Evolutionary conservation across 2,329 filamentous ascomycete species (phyloP), one percentile per base, ranked within the genome.

Genomic region (Aspergillus sp.): DNA sequence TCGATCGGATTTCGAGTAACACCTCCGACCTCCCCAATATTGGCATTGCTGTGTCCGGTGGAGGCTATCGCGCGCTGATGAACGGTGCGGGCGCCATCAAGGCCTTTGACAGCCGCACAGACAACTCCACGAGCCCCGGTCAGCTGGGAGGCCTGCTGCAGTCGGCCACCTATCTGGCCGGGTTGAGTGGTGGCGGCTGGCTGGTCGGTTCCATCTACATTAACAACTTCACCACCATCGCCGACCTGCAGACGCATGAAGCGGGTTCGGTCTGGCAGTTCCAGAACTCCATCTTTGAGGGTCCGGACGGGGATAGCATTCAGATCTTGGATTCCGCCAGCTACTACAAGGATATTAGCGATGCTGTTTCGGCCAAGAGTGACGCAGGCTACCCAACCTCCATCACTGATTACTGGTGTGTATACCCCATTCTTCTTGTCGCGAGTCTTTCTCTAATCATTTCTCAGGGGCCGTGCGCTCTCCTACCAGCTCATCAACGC

Each of bases 161-260:
- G 75, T 81, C 88, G 5, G 74, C 89, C 0, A 95, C 90, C 0
- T 96, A 96, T 68, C 69, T 95, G 10, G 79, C 90, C 4, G 91
- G 90, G 24, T 78, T 96, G 8, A 94, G 89, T 14, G 91, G 91
- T 40, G 91, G 90, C 53, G 85, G 86, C 48, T 96, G 91, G 91
- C 76, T 95, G 24, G 82, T 95, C 10, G 89, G 89, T 17, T 90
- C 87, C 47, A 77, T 96, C n/a, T 92, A 83, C 53, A 78, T 85
- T 61, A 85, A 87, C 68, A 95, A 95, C 75, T 95, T 90, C 67
- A 87, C 85, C 9, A 84, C 85, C 0, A 80, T 92, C 3, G 71
- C 81, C 44, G 47, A 54, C 14, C 51, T 69, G 55, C 64, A 69
- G 57, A 63, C 62, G 2, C 42, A 54, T 42, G 38, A 60, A 9